Evolutionary conservation across 148 eudicot genomes (phyloP).

Genomic region (Bassia scoparia): DNA sequence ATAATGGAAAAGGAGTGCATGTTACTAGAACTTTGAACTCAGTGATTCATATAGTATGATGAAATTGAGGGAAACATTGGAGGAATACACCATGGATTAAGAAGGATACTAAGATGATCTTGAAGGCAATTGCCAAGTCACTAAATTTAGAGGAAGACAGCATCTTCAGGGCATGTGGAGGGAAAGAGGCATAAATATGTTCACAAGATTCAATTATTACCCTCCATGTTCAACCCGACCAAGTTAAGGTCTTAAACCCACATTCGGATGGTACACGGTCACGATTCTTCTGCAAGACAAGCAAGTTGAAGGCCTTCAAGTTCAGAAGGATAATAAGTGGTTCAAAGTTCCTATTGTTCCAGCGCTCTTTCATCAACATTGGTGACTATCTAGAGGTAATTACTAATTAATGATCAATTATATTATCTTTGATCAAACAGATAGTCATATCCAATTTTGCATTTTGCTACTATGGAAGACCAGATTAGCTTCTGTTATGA

Average conservation of each 20-base stretch:
- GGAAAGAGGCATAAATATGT: slow-evolving; percentile 14
- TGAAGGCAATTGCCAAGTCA: too few relatives aligned
- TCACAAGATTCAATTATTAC: slow-evolving; percentile 39
- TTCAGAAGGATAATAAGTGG: slow-evolving; percentile 39
- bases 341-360: slow-evolving; percentile 35
- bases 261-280: slow-evolving; percentile 43
- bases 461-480: too few relatives aligned
- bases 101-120: background rate
- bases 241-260: slow-evolving; percentile 36
- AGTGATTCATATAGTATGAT: too few relatives aligned
- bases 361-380: slow-evolving; percentile 36
- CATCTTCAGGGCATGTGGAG: slow-evolving; percentile 31
- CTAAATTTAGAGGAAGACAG: background rate
- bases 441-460: too few relatives aligned
- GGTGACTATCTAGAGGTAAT: slow-evolving; percentile 51
- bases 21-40: too few relatives aligned
- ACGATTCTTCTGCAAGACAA: slow-evolving; percentile 44
- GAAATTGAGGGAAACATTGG: slow-evolving; percentile 15
- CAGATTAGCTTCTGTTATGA: too few relatives aligned
- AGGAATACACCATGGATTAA: background rate
- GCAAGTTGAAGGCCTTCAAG: slow-evolving; percentile 46
- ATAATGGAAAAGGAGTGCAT: too few relatives aligned
- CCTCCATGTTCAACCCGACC: slow-evolving; percentile 39
- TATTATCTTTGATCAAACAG: too few relatives aligned
- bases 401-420: background rate